These are phyloP conservation scores for Mucor velutinosus DNA, from an alignment of 371 early-diverging fungal species.

Conservation along the genomic window DNA sequence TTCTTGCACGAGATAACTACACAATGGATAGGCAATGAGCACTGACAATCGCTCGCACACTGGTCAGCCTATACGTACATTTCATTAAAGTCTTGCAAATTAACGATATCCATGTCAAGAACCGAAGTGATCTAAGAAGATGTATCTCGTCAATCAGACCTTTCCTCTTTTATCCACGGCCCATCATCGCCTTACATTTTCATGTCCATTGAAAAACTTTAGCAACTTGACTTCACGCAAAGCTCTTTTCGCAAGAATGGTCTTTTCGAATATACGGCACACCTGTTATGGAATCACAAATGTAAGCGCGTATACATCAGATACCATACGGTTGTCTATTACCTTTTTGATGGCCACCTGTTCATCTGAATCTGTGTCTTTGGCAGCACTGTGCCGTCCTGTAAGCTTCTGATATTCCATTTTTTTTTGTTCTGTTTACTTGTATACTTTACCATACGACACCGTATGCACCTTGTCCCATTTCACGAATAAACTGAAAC, in stretches of 20 bases:
- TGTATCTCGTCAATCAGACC: not conserved
- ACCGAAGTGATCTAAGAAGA: slow-evolving; percentile 79
- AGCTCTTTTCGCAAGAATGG: slow-evolving; percentile 84
- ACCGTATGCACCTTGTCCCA: slow-evolving; percentile 95
- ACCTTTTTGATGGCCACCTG: slow-evolving; percentile 94
- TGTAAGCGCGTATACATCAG: slow-evolving; percentile 10
- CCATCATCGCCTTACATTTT: slow-evolving; percentile 65
- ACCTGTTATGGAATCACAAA: slow-evolving; percentile 27
- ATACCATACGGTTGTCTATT: slow-evolving; percentile 20
- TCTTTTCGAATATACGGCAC: slow-evolving; percentile 73
- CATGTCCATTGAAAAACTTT: slow-evolving; percentile 88
- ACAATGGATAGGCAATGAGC: not conserved
- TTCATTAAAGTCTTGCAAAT: slow-evolving; percentile 76
- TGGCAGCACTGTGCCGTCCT: slow-evolving; percentile 65
- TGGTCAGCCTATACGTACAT: slow-evolving; percentile 53
- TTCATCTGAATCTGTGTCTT: slow-evolving; percentile 75
- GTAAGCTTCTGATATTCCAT: not conserved
- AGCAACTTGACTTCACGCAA: slow-evolving; percentile 89
- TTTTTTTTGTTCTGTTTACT: not conserved
- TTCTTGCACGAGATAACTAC: slow-evolving; percentile 83
- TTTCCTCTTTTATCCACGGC: not conserved
- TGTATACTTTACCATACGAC: slow-evolving; percentile 70
- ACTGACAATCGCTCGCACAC: not conserved
- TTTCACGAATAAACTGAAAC: slow-evolving; percentile 82
- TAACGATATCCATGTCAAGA: slow-evolving; percentile 57